Base-by-base conservation (phyloP, 331 rosid species). In the Quercus lobata region DNA sequence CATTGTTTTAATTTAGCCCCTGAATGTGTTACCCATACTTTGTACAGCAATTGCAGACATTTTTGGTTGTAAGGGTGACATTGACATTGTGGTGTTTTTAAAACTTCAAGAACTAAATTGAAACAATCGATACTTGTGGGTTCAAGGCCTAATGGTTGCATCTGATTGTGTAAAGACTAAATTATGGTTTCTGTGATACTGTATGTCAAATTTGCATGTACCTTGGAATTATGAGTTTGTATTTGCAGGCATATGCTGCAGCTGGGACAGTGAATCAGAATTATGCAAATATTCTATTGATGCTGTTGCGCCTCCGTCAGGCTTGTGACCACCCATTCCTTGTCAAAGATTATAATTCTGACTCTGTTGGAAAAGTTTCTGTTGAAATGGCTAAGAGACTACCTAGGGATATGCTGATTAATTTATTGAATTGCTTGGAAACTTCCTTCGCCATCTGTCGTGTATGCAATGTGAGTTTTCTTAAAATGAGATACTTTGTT, bases 181-280 rank as follows among this genome's bases (percentile, higher is more conserved):
- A 49, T 21, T 46, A 3, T 44, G 58, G 41, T 62, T 70, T 76
- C 16, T 68, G 9, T 27, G 53, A 78, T 29, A 29, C 49, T 52
- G 21, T 52, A 15, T 49, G 68, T 73, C 76, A 25, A 78, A 78
- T 79, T 29, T 49, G 79, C 60, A 58, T 74, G 34, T 66, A 24
- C 46, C 49, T 71, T 90, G 76, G 83, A 73, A 75, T 74, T 17
- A 54, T 71, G 66, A 16, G 37, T 53, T 72, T 75, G 69, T 75
- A 57, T 55, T 57, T 76, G 82, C 91, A 96, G 99, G 99, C 99
- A 56, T 96, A 96, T 92, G 99, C 99, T 52, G 99, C 98, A 73
- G 99, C 99, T 79, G 99, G 99, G 66, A 96, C 99, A 32, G 91
- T 96, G 61, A 93, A 89, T 85, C 99, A 96, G 87, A 96, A 96